Base-by-base conservation (phyloP, 2,329 filamentous ascomycete species). In the Acarospora socialis region DNA sequence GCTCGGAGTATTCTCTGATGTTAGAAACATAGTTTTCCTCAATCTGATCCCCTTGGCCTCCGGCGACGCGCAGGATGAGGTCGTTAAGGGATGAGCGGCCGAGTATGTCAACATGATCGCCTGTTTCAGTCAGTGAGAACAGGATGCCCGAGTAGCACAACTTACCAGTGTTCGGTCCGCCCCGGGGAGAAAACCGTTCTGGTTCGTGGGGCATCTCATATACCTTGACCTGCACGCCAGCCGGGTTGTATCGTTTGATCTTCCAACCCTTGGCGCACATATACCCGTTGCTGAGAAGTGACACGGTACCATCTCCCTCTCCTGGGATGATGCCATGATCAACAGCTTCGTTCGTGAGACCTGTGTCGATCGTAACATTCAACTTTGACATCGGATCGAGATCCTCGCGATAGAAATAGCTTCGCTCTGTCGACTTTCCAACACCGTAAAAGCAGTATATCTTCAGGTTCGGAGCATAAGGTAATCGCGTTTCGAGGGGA, bases 181-280 rank as follows among this genome's bases (percentile, higher is more conserved):
- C 73, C 4, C 90, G 65, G 1, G 90, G 83, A 45, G 77, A 87
- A 54, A 94, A 98, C 12, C 82, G 63, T 46, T 94, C 87, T 1
- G 90, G 90, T 49, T 95, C 86, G 50, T 98, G 90, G 1, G 77
- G 81, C 90, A 98, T 98, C 60, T 98, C 90, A 39, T 79, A 84
- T 0, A 86, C 81, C 23, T 75, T 92, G 40, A 98, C 63, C 46
- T 83, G 73, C 19, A 77, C 69, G 2, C 77, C 76, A 0, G 83
- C 79, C 0, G 90, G 90, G 48, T 98, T 98, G 53, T 92, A 98
- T 21, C 90, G 70, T 55, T 83, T 84, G 55, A 94, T 80, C 36
- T 77, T 75, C 90, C 90, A 98, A 3, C 90, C 90, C 46, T 78
- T 83, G 45, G 83, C 79, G 54, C 90, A 98, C 90, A 98, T 95